A percentile compares a stretch with the other conserved stretches of the same genome.
Conservation (phyloP, 805 yeast species). For the Cyberlindnera nakhonratchasimensis region DNA sequence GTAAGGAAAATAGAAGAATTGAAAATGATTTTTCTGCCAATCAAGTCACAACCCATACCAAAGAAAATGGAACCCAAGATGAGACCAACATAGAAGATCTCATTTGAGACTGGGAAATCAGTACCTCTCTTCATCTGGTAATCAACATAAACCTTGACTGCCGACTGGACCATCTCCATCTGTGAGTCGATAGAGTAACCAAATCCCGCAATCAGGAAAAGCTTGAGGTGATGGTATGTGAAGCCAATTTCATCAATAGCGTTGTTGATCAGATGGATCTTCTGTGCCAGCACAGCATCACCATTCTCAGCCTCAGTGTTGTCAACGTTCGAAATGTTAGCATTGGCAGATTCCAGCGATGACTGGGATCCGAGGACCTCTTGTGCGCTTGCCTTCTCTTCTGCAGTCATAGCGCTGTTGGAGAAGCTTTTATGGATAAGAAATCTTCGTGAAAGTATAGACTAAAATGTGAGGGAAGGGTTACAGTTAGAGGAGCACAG, state of each 20-base stretch:
- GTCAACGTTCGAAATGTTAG: conserved; percentile 1
- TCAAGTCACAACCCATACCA: conserved; percentile 49
- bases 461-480: no score
- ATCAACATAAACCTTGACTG: conserved; percentile 44
- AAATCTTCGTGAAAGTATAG: no score
- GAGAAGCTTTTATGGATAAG: background rate
- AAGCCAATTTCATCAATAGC: conserved; percentile 62
- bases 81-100: conserved; percentile 46
- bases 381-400: background rate
- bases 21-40: conserved; percentile 50
- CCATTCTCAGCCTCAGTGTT: conserved; percentile 29
- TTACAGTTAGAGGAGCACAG: no score
- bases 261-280: conserved; percentile 45
- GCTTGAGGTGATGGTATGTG: conserved; percentile 47
- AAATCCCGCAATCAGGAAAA: conserved; percentile 47
- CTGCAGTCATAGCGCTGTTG: background rate
- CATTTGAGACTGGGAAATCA: conserved; percentile 40
- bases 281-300: conserved; percentile 27
- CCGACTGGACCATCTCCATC: conserved; percentile 43
- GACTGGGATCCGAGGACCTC: background rate
- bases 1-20: conserved; percentile 43
- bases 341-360: background rate
- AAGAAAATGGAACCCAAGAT: conserved; percentile 46
- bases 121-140: conserved; percentile 39
- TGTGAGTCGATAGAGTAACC: conserved; percentile 53